Evolutionary conservation across 352 stramenopile genomes (phyloP).

Genomic region (Phytophthora cajani): DNA sequence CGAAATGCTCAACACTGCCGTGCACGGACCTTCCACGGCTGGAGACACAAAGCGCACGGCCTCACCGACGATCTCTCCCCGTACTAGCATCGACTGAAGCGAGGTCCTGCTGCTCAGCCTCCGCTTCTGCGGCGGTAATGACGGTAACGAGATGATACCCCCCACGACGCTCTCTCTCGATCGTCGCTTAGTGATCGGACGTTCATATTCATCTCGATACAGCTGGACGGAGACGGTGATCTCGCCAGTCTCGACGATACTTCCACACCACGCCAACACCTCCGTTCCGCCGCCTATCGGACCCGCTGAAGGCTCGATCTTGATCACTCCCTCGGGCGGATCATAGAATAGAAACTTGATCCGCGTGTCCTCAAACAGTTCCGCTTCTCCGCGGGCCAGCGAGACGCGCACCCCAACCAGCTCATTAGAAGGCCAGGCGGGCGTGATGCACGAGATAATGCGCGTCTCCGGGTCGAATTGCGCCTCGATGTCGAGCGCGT

Average conservation of each 20-base stretch:
- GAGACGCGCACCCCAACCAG: conserved; percentile 53
- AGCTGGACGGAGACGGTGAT: conserved; percentile 62
- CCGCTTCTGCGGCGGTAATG: background rate
- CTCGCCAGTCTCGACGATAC: conserved; percentile 73
- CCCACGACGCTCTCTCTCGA: background rate
- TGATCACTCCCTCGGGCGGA: conserved; percentile 66
- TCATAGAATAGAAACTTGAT: conserved; percentile 82
- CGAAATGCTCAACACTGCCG: conserved; percentile 66
- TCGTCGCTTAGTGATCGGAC: conserved; percentile 7
- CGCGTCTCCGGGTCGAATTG: conserved; percentile 44
- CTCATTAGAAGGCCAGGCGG: conserved; percentile 66
- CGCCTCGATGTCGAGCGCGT: conserved; percentile 41
- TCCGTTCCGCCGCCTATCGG: conserved; percentile 61
- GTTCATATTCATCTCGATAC: conserved; percentile 4
- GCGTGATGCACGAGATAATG: conserved; percentile 48
- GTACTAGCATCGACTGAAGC: conserved; percentile 35
- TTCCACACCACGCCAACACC: conserved; percentile 63
- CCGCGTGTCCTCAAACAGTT: conserved; percentile 51
- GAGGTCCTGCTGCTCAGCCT: conserved; percentile 1
- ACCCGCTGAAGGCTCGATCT: conserved; percentile 62
- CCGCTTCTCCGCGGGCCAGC: conserved; percentile 21
- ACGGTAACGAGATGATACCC: background rate
- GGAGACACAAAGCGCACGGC: conserved; percentile 62
- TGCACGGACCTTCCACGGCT: conserved; percentile 41
- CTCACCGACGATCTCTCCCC: conserved; percentile 67